phyloP scores from a whole-genome alignment of 352 stramenopile species.

The Globisporangium echinulatum region DNA sequence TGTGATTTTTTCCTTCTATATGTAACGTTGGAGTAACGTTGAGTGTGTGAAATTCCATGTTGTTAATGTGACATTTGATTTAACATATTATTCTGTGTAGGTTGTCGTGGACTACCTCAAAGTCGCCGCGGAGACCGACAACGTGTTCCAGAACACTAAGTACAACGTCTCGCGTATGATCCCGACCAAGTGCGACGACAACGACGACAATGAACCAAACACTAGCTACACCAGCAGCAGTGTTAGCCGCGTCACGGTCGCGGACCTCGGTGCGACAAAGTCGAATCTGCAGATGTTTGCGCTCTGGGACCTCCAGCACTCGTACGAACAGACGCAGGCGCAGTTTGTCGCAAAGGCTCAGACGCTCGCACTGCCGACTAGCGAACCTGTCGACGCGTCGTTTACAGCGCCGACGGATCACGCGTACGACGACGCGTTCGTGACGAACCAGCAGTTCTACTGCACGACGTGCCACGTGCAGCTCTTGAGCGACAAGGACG shows the following conservation, averaged over 20 bases:
- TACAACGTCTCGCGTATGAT: slow-evolving; percentile 86
- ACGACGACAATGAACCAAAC: background rate
- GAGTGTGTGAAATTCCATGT: too few relatives aligned
- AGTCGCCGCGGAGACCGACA: slow-evolving; percentile 72
- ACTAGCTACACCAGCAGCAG: background rate
- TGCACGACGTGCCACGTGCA: slow-evolving; percentile 66
- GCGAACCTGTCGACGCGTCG: slow-evolving; percentile 34
- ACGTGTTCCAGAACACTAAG: slow-evolving; percentile 89
- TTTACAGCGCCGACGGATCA: slow-evolving; percentile 13
- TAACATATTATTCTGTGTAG: too few relatives aligned
- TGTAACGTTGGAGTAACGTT: too few relatives aligned
- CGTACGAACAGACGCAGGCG: slow-evolving; percentile 49
- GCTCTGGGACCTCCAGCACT: slow-evolving; percentile 55
- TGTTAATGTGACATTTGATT: too few relatives aligned
- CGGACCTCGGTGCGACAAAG: slow-evolving; percentile 53
- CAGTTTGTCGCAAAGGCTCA: slow-evolving; percentile 37
- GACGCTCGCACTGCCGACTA: slow-evolving; percentile 20
- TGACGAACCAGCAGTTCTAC: slow-evolving; percentile 51
- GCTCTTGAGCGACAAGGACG: slow-evolving; percentile 68
- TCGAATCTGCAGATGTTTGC: slow-evolving; percentile 66
- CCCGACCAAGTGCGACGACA: slow-evolving; percentile 43
- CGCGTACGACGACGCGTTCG: slow-evolving; percentile 34
- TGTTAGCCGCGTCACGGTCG: slow-evolving; percentile 33
- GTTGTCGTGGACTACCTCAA: slow-evolving; percentile 72
- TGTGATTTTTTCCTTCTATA: too few relatives aligned